phyloP scores from a whole-genome alignment of 2,329 filamentous ascomycete species.

The Penicillium nordicum region DNA sequence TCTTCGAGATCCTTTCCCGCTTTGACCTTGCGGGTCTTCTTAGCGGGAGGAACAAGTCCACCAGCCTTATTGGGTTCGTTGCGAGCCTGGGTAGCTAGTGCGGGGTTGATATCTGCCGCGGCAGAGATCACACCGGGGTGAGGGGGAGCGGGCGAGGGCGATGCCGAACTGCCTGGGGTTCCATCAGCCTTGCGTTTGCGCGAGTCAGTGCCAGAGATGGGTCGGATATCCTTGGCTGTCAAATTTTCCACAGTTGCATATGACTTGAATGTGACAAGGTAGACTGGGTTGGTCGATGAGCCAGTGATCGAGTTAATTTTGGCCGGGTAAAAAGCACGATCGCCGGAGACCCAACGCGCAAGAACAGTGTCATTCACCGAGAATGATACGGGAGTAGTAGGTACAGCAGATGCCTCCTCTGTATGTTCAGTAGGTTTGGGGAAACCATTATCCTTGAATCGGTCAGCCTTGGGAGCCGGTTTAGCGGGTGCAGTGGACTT shows the following conservation, averaged over 20 bases:
- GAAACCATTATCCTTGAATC: conserved; percentile 67
- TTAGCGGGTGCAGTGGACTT: conserved; percentile 56
- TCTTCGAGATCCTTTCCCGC: conserved; percentile 89
- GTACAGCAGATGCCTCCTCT: conserved; percentile 50
- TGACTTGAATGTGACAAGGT: conserved; percentile 90
- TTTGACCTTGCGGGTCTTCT: conserved; percentile 74
- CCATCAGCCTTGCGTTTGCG: conserved; percentile 85
- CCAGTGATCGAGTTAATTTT: conserved; percentile 92
- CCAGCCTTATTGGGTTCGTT: conserved; percentile 63
- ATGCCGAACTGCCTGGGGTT: conserved; percentile 53
- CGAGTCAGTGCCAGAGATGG: conserved; percentile 62
- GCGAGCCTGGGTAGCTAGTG: conserved; percentile 60
- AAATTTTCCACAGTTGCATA: conserved; percentile 79
- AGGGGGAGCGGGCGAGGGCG: conserved; percentile 41
- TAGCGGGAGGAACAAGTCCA: conserved; percentile 58
- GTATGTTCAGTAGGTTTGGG: conserved; percentile 45
- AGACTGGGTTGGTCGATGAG: conserved; percentile 84
- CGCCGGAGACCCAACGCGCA: conserved; percentile 86
- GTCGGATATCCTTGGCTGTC: conserved; percentile 76
- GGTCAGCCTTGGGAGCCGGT: conserved; percentile 63
- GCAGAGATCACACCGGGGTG: conserved; percentile 61
- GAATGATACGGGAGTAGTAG: conserved; percentile 57
- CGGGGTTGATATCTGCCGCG: conserved; percentile 64
- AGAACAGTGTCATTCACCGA: conserved; percentile 85
- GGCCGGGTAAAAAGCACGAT: conserved; percentile 86